Percentiles rank a stretch among this genome's conserved stretches.
Conservation (phyloP, 2,329 filamentous ascomycete species). For the Xylaria sp. region DNA sequence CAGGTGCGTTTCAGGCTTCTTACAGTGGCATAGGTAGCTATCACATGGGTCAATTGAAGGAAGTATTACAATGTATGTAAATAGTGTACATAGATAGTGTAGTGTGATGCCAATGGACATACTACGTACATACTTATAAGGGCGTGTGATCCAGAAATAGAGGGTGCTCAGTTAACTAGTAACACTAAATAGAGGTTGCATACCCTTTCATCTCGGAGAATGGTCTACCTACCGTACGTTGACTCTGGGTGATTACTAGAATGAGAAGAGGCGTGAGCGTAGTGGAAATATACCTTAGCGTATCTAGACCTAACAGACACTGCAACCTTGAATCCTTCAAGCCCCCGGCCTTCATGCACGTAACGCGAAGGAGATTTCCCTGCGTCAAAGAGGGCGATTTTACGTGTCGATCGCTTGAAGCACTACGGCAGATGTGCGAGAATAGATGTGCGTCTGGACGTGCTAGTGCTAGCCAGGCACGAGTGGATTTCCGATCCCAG, state of each 20-base stretch:
- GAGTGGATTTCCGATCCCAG: constrained; percentile 31
- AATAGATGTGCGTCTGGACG: constrained; percentile 10
- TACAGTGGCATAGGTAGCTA: neutral
- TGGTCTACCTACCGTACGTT: neutral
- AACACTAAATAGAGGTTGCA: constrained; percentile 7
- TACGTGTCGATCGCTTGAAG: constrained; percentile 27
- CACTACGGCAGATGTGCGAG: constrained; percentile 26
- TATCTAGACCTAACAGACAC: no score
- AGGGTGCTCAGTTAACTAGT: constrained; percentile 6
- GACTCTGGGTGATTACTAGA: neutral
- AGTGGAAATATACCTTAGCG: constrained; percentile 2
- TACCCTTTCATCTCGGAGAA: neutral
- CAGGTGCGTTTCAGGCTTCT: constrained; percentile 2
- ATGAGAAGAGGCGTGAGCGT: constrained; percentile 19
- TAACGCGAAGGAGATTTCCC: constrained; percentile 35
- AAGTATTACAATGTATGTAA: constrained; percentile 9
- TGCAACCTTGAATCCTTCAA: constrained; percentile 23
- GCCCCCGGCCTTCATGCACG: constrained; percentile 30
- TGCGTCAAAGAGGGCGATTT: constrained; percentile 29
- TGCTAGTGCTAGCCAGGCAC: constrained; percentile 34
- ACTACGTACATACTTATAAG: no score
- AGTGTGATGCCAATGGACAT: no score
- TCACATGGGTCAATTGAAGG: neutral
- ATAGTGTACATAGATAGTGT: constrained; percentile 1
- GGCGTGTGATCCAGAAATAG: neutral